Percentiles rank a stretch among this genome's conserved stretches.
phyloP scores from a whole-genome alignment of 1,284 basidiomycete genomes.

The Apiotrichum siamense region DNA sequence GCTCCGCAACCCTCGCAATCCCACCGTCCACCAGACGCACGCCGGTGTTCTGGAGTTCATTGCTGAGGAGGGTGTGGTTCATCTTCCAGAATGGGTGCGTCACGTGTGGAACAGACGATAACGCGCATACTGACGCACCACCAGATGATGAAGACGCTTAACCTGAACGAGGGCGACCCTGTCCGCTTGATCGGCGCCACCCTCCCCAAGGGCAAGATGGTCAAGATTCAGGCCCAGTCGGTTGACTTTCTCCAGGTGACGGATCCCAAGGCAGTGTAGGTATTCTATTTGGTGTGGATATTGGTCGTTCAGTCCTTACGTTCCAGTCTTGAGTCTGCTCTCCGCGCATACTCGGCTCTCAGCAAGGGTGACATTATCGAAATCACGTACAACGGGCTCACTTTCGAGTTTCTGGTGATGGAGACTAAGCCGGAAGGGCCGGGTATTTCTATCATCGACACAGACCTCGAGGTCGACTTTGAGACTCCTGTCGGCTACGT shows the following conservation, averaged over 20 bases:
- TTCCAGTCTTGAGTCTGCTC: conserved; percentile 80
- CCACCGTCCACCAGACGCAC: conserved; percentile 76
- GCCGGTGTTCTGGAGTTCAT: conserved; percentile 98
- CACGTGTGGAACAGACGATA: not conserved
- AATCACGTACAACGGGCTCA: conserved; percentile 84
- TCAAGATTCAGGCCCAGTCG: conserved; percentile 94
- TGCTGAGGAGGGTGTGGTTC: conserved; percentile 90
- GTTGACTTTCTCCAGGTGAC: conserved; percentile 83
- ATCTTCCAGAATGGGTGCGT: conserved; percentile 83
- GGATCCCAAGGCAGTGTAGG: conserved; percentile 95
- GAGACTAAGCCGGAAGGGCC: conserved; percentile 80
- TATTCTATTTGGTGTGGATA: conserved; percentile 21
- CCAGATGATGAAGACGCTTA: conserved; percentile 91
- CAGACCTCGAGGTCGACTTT: conserved; percentile 71
- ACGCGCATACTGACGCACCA: conserved; percentile 5
- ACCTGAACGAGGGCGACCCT: conserved; percentile 85
- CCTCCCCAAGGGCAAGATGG: conserved; percentile 87
- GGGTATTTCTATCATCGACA: conserved; percentile 88
- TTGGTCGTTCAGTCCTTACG: conserved; percentile 3
- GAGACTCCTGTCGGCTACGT: conserved; percentile 61
- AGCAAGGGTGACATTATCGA: conserved; percentile 89
- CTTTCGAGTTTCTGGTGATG: conserved; percentile 94
- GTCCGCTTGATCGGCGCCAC: conserved; percentile 84
- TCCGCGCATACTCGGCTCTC: conserved; percentile 86
- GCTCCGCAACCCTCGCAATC: conserved; percentile 79